Conservation (phyloP, 2,329 filamentous ascomycete species). For the Sporothrix protearum region DNA sequence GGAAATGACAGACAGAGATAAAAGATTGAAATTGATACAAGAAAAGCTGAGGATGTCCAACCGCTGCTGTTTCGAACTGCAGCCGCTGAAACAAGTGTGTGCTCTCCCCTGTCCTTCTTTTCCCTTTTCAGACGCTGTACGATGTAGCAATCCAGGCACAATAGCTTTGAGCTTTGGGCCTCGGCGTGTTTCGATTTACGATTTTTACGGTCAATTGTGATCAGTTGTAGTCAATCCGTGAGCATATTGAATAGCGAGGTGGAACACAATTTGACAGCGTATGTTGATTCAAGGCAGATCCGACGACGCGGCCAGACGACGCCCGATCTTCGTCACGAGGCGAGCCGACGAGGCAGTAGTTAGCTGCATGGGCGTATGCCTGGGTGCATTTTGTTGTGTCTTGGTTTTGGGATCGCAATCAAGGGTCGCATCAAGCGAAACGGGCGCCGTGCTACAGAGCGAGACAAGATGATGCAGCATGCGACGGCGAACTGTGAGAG, state of each 20-base stretch:
- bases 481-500: not conserved
- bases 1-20: not conserved
- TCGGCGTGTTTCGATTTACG: not conserved
- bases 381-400: not conserved
- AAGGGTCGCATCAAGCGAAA: not conserved
- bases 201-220: not conserved
- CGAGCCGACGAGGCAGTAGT: not conserved
- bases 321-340: not conserved
- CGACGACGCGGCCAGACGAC: not conserved
- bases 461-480: not conserved
- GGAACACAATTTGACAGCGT: too few species aligned
- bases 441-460: not conserved
- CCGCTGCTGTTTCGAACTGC: constrained; percentile 17
- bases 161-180: not conserved
- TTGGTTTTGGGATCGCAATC: not conserved
- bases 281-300: too few species aligned
- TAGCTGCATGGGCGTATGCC: not conserved
- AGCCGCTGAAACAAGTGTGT: constrained; percentile 19
- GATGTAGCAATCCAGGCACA: not conserved
- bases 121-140: not conserved
- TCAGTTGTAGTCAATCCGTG: not conserved
- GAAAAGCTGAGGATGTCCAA: not conserved
- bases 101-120: constrained; percentile 10
- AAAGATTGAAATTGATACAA: not conserved
- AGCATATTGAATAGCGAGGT: too few species aligned